Percentiles rank a stretch among this genome's conserved stretches.
phyloP scores from a whole-genome alignment of 2,329 filamentous ascomycete genomes.

The Trichoderma lentiforme region DNA sequence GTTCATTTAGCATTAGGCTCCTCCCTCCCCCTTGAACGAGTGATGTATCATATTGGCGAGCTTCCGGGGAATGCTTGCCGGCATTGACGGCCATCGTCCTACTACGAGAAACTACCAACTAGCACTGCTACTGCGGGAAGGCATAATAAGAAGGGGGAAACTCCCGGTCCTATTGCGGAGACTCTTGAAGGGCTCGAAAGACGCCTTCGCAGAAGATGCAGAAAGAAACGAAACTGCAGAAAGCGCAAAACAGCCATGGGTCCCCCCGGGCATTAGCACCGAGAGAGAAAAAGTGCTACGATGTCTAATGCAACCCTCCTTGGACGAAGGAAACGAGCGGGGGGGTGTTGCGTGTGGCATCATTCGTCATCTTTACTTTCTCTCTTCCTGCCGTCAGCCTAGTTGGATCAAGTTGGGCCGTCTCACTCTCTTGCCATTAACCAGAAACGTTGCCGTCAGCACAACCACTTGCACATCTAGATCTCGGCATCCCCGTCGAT shows the following conservation, averaged over 20 bases:
- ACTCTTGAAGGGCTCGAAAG: neutral
- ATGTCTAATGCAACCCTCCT: neutral
- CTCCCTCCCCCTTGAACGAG: neutral
- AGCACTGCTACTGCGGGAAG: neutral
- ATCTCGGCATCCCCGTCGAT: constrained; percentile 15
- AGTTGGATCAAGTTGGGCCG: neutral
- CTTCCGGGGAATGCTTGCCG: constrained; percentile 15
- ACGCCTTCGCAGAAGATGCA: neutral
- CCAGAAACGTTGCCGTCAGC: neutral
- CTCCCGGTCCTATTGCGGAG: constrained; percentile 15
- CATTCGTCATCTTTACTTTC: neutral
- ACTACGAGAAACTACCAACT: neutral
- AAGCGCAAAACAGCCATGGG: neutral
- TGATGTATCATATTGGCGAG: constrained; percentile 4
- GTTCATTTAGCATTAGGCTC: neutral
- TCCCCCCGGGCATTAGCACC: neutral
- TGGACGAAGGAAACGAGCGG: neutral
- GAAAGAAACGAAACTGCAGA: neutral
- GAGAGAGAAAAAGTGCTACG: neutral
- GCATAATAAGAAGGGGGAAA: neutral
- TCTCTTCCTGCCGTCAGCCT: neutral
- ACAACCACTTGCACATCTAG: constrained; percentile 1
- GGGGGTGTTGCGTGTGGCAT: constrained; percentile 2
- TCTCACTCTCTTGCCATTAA: neutral
- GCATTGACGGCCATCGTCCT: neutral